Evolutionary conservation across 140 eudicot species (phyloP).

Genomic region (Erigeron philadelphicus): DNA sequence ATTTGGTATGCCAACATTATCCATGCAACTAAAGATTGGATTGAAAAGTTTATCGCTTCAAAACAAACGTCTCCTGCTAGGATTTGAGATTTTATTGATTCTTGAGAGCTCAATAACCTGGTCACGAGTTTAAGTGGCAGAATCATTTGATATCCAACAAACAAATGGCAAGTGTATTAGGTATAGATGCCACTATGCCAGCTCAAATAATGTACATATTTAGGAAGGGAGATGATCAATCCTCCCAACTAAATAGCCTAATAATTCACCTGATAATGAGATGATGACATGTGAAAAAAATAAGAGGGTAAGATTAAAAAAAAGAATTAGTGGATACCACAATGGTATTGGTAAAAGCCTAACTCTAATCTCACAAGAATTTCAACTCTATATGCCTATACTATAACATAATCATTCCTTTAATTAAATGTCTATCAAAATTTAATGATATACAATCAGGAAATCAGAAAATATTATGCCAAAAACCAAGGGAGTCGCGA

Average conservation of each 20-base stretch:
- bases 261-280: too few species aligned
- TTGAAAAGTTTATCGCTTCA: background rate
- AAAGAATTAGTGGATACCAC: too few species aligned
- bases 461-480: background rate
- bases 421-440: background rate
- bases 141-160: background rate
- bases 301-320: too few species aligned
- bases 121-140: background rate
- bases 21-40: background rate
- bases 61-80: background rate
- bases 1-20: too few species aligned
- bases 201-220: background rate
- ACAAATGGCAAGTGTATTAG: background rate
- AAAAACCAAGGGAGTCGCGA: background rate
- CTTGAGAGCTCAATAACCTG: background rate
- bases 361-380: background rate
- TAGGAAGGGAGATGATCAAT: too few species aligned
- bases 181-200: background rate
- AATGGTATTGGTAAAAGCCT: background rate
- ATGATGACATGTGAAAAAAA: too few species aligned
- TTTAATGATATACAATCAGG: background rate
- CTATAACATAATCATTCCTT: background rate
- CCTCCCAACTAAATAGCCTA: too few species aligned
- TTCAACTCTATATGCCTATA: background rate
- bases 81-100: background rate